phyloP scores from a whole-genome alignment of 805 yeast species.

The Teunomyces panamensis region DNA sequence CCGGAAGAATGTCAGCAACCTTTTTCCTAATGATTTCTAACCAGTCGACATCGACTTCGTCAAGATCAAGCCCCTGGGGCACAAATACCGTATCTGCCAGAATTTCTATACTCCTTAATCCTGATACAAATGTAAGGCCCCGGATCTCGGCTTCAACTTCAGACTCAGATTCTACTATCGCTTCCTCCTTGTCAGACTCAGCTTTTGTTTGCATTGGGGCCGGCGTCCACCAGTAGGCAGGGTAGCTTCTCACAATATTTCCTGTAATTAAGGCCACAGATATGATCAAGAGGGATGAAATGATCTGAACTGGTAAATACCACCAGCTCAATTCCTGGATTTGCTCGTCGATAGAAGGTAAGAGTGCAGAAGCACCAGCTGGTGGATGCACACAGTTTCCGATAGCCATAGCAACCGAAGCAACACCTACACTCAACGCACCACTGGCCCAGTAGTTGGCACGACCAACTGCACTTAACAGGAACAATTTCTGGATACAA shows the following conservation, averaged over 20 bases:
- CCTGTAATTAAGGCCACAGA: conserved; percentile 52
- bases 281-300: conserved; percentile 47
- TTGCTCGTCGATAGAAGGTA: conserved; percentile 48
- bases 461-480: conserved; percentile 39
- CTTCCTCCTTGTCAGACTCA: background rate
- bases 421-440: conserved; percentile 52
- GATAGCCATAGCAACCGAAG: conserved; percentile 53
- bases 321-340: conserved; percentile 60
- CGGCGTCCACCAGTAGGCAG: conserved; percentile 60
- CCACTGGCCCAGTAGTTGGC: conserved; percentile 56
- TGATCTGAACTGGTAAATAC: conserved; percentile 55
- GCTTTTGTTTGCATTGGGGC: conserved; percentile 11
- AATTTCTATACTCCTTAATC: conserved; percentile 16
- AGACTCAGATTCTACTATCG: background rate
- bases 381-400: conserved; percentile 67
- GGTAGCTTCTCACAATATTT: conserved; percentile 52
- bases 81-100: conserved; percentile 13
- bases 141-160: conserved; percentile 3
- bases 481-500: conserved; percentile 52
- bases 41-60: conserved; percentile 27
- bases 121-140: conserved; percentile 13
- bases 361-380: conserved; percentile 65
- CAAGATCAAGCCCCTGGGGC: conserved; percentile 22
- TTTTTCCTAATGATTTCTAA: conserved; percentile 11
- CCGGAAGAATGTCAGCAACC: background rate